Evolutionary conservation across 495 filamentous ascomycete species (phyloP).

Genomic region (Pyronema omphalodes): DNA sequence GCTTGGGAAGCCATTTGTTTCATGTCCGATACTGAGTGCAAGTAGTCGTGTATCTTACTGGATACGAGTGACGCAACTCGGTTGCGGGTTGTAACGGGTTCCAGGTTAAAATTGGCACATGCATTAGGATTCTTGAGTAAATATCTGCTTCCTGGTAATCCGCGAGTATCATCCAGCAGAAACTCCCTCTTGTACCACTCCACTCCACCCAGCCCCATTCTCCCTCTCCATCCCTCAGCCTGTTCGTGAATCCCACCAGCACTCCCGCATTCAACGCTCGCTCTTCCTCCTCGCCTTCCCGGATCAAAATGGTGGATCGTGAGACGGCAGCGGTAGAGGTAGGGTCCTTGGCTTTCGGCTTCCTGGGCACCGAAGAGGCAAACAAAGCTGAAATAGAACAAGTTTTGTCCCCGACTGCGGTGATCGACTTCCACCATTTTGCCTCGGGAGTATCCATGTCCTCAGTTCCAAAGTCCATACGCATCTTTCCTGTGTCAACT

Average conservation of each 20-base stretch:
- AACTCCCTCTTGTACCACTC: neutral
- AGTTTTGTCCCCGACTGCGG: conserved; percentile 41
- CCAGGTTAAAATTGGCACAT: no score
- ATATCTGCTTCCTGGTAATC: no score
- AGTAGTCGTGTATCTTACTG: no score
- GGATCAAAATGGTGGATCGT: neutral
- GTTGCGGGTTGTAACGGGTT: no score
- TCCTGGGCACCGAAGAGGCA: conserved; percentile 10
- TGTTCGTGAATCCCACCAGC: conserved; percentile 60
- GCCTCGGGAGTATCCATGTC: conserved; percentile 57
- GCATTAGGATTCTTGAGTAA: no score
- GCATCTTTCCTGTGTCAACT: conserved; percentile 52
- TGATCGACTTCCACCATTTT: conserved; percentile 54
- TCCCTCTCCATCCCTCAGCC: conserved; percentile 43
- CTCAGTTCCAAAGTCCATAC: conserved; percentile 68
- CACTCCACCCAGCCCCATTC: neutral
- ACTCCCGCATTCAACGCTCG: conserved; percentile 65
- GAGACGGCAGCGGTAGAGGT: neutral
- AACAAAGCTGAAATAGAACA: conserved; percentile 38
- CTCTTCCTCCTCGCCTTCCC: conserved; percentile 39
- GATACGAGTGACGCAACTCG: no score
- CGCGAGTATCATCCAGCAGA: no score
- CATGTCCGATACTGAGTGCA: no score
- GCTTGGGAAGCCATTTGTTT: no score
- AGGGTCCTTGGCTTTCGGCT: conserved; percentile 6